Evolutionary conservation across 805 yeast species (phyloP), one percentile per base, ranked within the genome.

Genomic region (Metschnikowia similis): DNA sequence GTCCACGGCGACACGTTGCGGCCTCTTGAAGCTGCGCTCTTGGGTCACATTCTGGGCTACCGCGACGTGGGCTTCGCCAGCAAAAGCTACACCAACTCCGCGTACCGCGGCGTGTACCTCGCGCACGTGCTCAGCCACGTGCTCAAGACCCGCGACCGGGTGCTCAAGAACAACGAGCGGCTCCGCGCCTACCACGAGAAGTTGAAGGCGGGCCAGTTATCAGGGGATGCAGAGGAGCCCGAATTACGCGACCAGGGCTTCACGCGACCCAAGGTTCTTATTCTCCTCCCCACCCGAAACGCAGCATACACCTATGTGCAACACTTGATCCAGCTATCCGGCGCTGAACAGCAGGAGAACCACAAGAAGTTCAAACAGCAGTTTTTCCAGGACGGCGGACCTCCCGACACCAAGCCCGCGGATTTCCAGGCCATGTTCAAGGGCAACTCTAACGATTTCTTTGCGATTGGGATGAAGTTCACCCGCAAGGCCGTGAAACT

Each of bases 181-280:
- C 56, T 84, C 17, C 67, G 72, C 30, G 56, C 65, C 14, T 72
- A 71, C 49, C 74, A 74, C 51, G 80, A 74, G 35, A 63, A 69
- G 16, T 49, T 72, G 41, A 63, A 72, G 40, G 64, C 47, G 65
- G 75, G 48, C 62, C 70, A 50, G 8, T 70, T 71, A 27, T 80
- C 76, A 45, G 37, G 37, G 7, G 56, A 52, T 32, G 47, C 52
- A 27, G 62, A 64, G 56, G 83, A 79, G 52, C 80, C 80, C 10
- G 95, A 89, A 59, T 76, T 78, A 55, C 72, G 96, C 49, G 99
- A 94, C 65, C 98, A 94, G 66, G 98, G 99, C 29, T 94, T 89
- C 65, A 91, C 97, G 0, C 77, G 98, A 54, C 96, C 99, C 0
- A 91, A 90, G 61, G 90, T 86, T 1, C 69, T 94, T 49, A 81